phyloP scores from a whole-genome alignment of 139 green algal species.

The Chlorella vulgaris region DNA sequence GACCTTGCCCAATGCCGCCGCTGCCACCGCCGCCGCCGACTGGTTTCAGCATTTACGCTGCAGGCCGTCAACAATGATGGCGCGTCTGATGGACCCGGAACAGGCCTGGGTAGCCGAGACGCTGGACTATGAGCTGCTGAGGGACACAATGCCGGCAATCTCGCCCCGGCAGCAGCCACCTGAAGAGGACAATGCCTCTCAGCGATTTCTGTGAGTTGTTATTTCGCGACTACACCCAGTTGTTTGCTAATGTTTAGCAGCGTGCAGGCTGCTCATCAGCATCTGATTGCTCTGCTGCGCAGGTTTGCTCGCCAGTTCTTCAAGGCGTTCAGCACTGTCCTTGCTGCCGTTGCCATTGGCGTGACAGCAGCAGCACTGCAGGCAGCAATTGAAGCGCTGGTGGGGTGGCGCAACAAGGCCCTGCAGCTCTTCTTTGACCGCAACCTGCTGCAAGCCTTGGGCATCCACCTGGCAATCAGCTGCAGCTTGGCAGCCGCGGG shows the following conservation, averaged over 20 bases:
- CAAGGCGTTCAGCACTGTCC: neutral
- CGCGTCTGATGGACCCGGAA: neutral
- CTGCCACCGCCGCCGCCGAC: too few relatives aligned
- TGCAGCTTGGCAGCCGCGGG: neutral
- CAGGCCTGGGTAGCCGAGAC: neutral
- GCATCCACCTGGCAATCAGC: slow-evolving; percentile 5
- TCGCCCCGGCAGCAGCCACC: neutral
- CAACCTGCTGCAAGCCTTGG: slow-evolving; percentile 1
- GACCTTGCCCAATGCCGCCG: too few relatives aligned
- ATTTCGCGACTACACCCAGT: neutral
- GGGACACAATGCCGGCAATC: neutral
- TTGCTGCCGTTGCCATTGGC: neutral
- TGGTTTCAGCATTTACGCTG: too few relatives aligned
- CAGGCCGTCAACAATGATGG: neutral
- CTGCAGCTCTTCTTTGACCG: slow-evolving; percentile 12
- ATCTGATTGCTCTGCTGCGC: neutral
- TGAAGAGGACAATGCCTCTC: neutral
- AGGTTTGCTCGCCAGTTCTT: neutral
- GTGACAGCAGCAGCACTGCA: slow-evolving; percentile 14
- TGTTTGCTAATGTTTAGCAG: neutral
- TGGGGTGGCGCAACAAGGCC: slow-evolving; percentile 5
- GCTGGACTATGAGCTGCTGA: neutral
- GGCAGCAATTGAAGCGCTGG: neutral
- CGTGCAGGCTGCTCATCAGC: too few relatives aligned
- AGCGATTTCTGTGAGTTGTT: neutral